Percentiles rank a stretch among this genome's conserved stretches.
Conservation (phyloP, 495 filamentous ascomycete species). For the Penicillium paradoxum region DNA sequence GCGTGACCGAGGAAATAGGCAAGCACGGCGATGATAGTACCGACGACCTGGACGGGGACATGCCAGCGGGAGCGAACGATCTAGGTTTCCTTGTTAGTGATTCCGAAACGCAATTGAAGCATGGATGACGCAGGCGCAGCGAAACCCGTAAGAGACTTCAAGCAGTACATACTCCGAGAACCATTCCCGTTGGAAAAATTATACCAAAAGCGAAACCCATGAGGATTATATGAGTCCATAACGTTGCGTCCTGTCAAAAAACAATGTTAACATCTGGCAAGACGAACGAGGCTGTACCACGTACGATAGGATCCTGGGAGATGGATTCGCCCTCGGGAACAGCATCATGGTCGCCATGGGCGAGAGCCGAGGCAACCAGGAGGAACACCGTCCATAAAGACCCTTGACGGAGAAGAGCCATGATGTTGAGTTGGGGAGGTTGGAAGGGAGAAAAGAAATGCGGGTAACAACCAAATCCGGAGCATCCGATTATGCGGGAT, state of each 20-base stretch:
- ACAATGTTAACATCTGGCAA: background rate
- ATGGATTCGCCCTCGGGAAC: slow-evolving; percentile 70
- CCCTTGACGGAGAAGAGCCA: slow-evolving; percentile 13
- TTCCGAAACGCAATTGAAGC: background rate
- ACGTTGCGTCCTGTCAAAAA: slow-evolving; percentile 61
- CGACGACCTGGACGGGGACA: slow-evolving; percentile 79
- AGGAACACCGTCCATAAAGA: slow-evolving; percentile 26
- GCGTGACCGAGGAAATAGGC: slow-evolving; percentile 89
- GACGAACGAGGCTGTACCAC: slow-evolving; percentile 24
- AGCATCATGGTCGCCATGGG: slow-evolving; percentile 71
- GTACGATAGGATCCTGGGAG: slow-evolving; percentile 81
- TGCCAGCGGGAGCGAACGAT: slow-evolving; percentile 91
- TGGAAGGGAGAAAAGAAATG: slow-evolving; percentile 9
- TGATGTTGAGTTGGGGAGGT: slow-evolving; percentile 6
- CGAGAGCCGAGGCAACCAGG: slow-evolving; percentile 34
- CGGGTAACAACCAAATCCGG: slow-evolving; percentile 22
- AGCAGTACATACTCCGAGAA: slow-evolving; percentile 68
- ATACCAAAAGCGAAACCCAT: slow-evolving; percentile 84
- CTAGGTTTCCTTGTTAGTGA: slow-evolving; percentile 35
- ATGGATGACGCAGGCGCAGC: background rate
- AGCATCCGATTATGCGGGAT: slow-evolving; percentile 17
- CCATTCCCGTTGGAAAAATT: slow-evolving; percentile 92
- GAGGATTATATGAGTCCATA: slow-evolving; percentile 94
- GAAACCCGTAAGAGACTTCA: background rate
- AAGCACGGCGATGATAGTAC: slow-evolving; percentile 67